phyloP scores from a whole-genome alignment of 31 red algal genomes.

The Bonnemaisonia californica region DNA sequence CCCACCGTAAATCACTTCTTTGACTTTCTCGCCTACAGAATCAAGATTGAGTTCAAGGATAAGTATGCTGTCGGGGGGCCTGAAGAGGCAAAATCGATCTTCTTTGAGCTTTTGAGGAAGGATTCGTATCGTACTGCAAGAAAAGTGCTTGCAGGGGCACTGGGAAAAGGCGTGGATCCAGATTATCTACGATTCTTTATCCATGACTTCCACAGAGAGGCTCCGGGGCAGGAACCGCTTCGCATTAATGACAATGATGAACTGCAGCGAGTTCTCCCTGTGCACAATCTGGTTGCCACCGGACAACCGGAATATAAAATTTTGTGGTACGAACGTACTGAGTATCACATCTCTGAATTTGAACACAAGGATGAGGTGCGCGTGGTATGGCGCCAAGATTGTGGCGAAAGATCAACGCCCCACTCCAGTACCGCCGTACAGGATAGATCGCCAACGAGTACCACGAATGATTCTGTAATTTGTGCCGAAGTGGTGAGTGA shows the following conservation, averaged over 20 bases:
- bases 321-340: conserved; percentile 89
- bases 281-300: conserved; percentile 26
- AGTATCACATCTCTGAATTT: conserved; percentile 79
- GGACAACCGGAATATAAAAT: conserved; percentile 58
- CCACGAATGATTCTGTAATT: background rate
- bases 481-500: background rate
- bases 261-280: conserved; percentile 43
- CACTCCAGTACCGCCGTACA: background rate
- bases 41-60: conserved; percentile 86
- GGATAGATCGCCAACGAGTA: background rate
- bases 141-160: conserved; percentile 46
- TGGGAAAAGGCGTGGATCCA: conserved; percentile 53
- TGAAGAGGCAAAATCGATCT: conserved; percentile 51
- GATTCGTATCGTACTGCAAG: conserved; percentile 55
- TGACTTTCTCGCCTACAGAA: conserved; percentile 70
- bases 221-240: conserved; percentile 47
- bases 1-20: conserved; percentile 48
- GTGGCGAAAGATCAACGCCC: conserved; percentile 40
- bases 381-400: conserved; percentile 76
- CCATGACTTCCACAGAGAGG: conserved; percentile 52
- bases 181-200: conserved; percentile 77
- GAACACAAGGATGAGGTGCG: conserved; percentile 85
- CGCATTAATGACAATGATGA: conserved; percentile 31
- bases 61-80: conserved; percentile 37
- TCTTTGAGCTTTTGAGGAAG: conserved; percentile 74